phyloP scores from a whole-genome alignment of 2,329 filamentous ascomycete genomes.

The Tolypocladium ophioglossoides region DNA sequence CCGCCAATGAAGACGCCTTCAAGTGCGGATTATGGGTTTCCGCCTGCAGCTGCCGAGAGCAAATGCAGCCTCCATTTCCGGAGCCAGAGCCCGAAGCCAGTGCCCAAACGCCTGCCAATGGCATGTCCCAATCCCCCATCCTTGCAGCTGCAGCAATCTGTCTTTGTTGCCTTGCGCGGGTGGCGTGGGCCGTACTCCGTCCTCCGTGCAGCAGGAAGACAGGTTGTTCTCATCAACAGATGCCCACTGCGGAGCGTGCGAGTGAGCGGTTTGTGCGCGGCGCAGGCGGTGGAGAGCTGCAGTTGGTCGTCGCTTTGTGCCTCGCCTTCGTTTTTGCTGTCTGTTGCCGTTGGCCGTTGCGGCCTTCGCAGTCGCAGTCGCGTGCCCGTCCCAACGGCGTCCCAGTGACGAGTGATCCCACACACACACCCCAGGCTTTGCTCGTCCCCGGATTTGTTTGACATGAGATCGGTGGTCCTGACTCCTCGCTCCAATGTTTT shows the following conservation, averaged over 20 bases:
- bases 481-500: neutral
- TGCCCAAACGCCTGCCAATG: neutral
- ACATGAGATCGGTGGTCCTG: neutral
- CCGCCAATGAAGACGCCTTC: neutral
- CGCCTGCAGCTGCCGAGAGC: neutral
- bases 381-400: neutral
- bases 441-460: neutral
- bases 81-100: neutral
- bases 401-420: neutral
- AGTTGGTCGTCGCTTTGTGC: neutral
- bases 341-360: neutral
- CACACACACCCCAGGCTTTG: neutral
- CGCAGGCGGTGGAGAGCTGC: neutral
- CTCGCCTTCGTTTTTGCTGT: no score
- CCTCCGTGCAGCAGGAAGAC: no score
- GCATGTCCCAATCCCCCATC: neutral
- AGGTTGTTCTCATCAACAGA: no score
- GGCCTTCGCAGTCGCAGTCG: neutral
- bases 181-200: neutral
- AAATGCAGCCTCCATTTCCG: neutral
- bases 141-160: neutral
- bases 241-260: no score
- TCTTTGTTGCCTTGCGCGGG: neutral
- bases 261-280: no score
- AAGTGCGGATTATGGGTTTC: no score